These are phyloP conservation scores for Lentinula aciculospora DNA, from an alignment of 768 basidiomycete species.

Conservation along the genomic window DNA sequence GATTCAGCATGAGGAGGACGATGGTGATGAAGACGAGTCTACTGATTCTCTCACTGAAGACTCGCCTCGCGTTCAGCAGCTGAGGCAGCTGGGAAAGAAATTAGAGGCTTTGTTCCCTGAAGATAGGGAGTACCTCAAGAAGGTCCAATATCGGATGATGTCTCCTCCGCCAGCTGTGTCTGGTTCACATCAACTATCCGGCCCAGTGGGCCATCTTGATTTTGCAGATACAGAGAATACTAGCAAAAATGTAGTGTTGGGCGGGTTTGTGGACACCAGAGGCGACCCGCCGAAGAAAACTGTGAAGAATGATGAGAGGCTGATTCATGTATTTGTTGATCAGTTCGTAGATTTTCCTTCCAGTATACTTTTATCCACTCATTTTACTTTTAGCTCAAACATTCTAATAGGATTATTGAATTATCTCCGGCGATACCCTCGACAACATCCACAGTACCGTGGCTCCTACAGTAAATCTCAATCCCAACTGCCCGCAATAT, in stretches of 20 bases:
- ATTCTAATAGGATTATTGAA: constrained; percentile 81
- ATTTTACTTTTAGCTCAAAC: constrained; percentile 59
- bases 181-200: constrained; percentile 7
- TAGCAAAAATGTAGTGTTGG: constrained; percentile 4
- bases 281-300: constrained; percentile 15
- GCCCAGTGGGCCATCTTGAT: constrained; percentile 9
- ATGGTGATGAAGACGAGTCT: constrained; percentile 3
- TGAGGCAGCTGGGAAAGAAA: constrained; percentile 16
- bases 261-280: constrained; percentile 18
- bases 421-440: constrained; percentile 55
- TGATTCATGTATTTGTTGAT: constrained; percentile 37
- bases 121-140: constrained; percentile 12
- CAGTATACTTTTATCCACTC: background rate
- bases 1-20: constrained; percentile 8
- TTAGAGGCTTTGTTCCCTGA: constrained; percentile 17
- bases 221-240: background rate
- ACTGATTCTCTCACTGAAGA: constrained; percentile 10
- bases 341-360: constrained; percentile 27
- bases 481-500: constrained; percentile 6
- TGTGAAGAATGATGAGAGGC: constrained; percentile 12
- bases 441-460: constrained; percentile 15
- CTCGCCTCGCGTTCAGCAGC: constrained; percentile 16
- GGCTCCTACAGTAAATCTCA: background rate
- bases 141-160: constrained; percentile 6
- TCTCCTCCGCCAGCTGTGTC: constrained; percentile 3